Conservation (phyloP, 306 rosid species). For the Parietaria judaica region DNA sequence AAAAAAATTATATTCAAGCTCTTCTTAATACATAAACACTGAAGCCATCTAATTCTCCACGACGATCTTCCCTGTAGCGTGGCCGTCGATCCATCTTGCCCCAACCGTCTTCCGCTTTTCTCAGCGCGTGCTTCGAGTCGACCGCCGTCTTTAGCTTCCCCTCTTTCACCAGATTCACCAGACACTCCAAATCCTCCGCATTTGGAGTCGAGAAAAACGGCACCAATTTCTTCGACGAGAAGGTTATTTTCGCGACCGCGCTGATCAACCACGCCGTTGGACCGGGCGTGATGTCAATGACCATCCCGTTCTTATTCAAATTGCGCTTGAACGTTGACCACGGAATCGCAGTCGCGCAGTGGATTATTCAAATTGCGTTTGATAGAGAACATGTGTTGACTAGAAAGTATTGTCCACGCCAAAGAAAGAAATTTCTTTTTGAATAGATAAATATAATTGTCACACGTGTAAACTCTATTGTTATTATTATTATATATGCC, state of each 20-base stretch:
- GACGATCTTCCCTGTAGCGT: constrained; percentile 82
- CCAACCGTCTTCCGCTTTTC: constrained; percentile 65
- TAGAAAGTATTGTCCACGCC: too few relatives aligned
- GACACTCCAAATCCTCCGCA: constrained; percentile 33
- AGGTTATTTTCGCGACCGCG: constrained; percentile 47
- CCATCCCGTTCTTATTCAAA: constrained; percentile 54
- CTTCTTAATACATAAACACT: too few relatives aligned
- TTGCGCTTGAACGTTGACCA: constrained; percentile 76
- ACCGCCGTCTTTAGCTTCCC: constrained; percentile 63
- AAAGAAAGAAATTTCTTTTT: too few relatives aligned
- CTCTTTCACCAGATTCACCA: constrained; percentile 41
- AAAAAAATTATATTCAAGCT: too few relatives aligned
- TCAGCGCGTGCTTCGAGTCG: constrained; percentile 53
- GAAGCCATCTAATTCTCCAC: constrained; percentile 32
- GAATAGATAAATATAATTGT: too few relatives aligned
- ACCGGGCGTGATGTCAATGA: constrained; percentile 45
- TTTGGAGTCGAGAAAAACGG: constrained; percentile 39
- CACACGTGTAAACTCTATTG: too few relatives aligned
- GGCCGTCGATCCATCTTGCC: constrained; percentile 58
- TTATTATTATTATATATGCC: too few relatives aligned
- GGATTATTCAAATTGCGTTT: constrained; percentile 28
- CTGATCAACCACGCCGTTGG: constrained; percentile 26
- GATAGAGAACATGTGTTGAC: too few relatives aligned
- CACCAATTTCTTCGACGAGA: constrained; percentile 59
- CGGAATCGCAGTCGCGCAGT: constrained; percentile 45